These are phyloP conservation scores for Jackrogersella minutella DNA, from an alignment of 495 filamentous ascomycete species.

Conservation along the genomic window DNA sequence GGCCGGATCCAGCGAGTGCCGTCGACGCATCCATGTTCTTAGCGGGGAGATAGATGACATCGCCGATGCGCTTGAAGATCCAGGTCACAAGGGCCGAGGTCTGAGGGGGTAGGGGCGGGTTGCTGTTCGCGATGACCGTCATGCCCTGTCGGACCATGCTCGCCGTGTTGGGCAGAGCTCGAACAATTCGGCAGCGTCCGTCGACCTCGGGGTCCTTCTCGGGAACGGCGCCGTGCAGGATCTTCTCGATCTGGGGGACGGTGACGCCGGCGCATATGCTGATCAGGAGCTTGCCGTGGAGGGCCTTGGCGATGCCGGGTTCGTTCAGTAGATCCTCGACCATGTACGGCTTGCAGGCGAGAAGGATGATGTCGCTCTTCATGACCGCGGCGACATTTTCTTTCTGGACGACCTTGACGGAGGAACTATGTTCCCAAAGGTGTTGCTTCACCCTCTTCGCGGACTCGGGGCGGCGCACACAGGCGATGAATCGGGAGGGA, in stretches of 20 bases:
- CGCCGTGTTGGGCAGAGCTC: slow-evolving; percentile 83
- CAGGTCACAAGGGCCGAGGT: slow-evolving; percentile 69
- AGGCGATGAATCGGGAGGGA: slow-evolving; percentile 78
- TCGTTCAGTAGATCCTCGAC: slow-evolving; percentile 68
- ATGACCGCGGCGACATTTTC: slow-evolving; percentile 67
- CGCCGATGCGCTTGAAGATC: slow-evolving; percentile 78
- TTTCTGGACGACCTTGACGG: slow-evolving; percentile 55
- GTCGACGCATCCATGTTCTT: slow-evolving; percentile 77
- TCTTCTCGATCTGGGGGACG: slow-evolving; percentile 65
- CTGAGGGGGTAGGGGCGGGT: slow-evolving; percentile 62
- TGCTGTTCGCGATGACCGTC: slow-evolving; percentile 75
- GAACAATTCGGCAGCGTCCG: slow-evolving; percentile 65
- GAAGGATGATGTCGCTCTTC: slow-evolving; percentile 70
- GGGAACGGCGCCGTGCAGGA: slow-evolving; percentile 59
- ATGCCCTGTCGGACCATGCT: slow-evolving; percentile 76
- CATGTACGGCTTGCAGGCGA: slow-evolving; percentile 83
- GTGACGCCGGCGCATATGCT: slow-evolving; percentile 85
- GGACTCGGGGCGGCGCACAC: slow-evolving; percentile 69
- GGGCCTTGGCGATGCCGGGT: slow-evolving; percentile 70
- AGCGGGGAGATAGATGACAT: slow-evolving; percentile 69
- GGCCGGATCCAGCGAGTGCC: slow-evolving; percentile 78
- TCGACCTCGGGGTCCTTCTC: slow-evolving; percentile 48
- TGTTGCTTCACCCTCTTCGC: slow-evolving; percentile 68
- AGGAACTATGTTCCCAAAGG: slow-evolving; percentile 59
- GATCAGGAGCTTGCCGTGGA: slow-evolving; percentile 81